Evolutionary conservation across 371 early-diverging fungal genomes (phyloP), one percentile per base, ranked within the genome.

Genomic region (Mucor mucedo): DNA sequence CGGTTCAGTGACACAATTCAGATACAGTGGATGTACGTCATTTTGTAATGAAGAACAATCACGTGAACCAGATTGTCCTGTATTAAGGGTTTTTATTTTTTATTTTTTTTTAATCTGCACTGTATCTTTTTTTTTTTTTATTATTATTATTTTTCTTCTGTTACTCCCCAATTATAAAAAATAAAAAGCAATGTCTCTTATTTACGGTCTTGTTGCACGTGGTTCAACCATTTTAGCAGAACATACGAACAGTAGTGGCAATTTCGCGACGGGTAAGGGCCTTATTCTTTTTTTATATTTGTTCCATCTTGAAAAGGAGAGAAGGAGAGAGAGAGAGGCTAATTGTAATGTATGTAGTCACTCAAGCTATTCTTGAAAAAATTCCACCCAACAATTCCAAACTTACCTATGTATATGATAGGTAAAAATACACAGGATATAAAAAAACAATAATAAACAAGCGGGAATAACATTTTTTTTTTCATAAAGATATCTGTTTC

Each of bases 331-430:
- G 2, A 21, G 35, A 35, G 8, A 35, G 35, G 35, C 50, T 38
- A 48, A 42, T 44, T 48, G 29, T 38, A 41, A 39, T 58, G 35
- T 68, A 68, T 62, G 58, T 73, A 82, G 92, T 95, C 45, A 92
- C 92, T 21, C 92, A 93, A 70, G 91, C 90, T 48, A 94, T 96
- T 64, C 85, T 95, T 38, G 93, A 91, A 67, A 93, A 94, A 77
- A 93, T 96, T 48, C 94, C 95, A 14, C 89, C 91, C 38, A 92
- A 88, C 67, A 90, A 95, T 77, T 92, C 93, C 35, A 94, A 94
- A 69, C 78, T 96, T 55, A 93, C 95, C 9, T 96, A 93, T 70
- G 93, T 92, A 42, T 94, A 93, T 68, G 95, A 95, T 77, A 82
- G 92, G 91, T 92, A 83, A 64, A 35, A 6, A 10, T 9, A 42